Percentiles rank a stretch among this genome's conserved stretches.
phyloP scores from a whole-genome alignment of 371 early-diverging fungal species.

The Mucor piriformis region DNA sequence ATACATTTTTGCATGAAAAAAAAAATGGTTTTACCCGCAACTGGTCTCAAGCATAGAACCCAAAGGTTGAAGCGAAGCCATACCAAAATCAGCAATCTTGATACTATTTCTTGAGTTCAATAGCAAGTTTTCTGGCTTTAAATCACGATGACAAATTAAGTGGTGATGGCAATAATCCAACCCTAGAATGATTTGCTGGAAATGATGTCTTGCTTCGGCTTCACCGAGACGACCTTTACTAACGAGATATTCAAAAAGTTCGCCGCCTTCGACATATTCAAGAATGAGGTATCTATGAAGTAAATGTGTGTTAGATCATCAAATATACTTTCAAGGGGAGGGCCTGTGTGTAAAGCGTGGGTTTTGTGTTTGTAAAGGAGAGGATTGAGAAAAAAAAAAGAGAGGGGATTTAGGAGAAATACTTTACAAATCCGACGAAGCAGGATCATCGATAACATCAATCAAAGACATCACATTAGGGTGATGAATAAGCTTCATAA shows the following conservation, averaged over 20 bases:
- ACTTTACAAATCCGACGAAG: conserved; percentile 69
- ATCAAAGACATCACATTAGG: conserved; percentile 70
- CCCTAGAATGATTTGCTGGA: conserved; percentile 94
- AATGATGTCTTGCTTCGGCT: conserved; percentile 86
- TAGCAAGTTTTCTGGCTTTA: conserved; percentile 95
- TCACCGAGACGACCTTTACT: conserved; percentile 63
- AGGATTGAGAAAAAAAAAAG: not conserved
- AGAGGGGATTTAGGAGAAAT: no score
- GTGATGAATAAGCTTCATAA: conserved; percentile 72
- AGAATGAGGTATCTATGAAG: conserved; percentile 39
- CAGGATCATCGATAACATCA: conserved; percentile 75
- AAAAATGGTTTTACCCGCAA: conserved; percentile 58
- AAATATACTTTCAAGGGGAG: not conserved
- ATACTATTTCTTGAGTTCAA: conserved; percentile 80
- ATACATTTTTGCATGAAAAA: not conserved
- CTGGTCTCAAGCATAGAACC: conserved; percentile 80
- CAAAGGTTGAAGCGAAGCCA: conserved; percentile 78
- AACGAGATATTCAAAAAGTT: conserved; percentile 54
- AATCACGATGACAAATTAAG: conserved; percentile 83
- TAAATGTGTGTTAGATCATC: not conserved
- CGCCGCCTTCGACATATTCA: conserved; percentile 57
- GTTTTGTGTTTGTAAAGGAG: not conserved
- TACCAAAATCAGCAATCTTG: conserved; percentile 87
- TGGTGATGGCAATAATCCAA: conserved; percentile 90
- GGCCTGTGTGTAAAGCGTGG: not conserved